phyloP scores from a whole-genome alignment of 352 stramenopile genomes.

The Halophytophthora batemanensis region DNA sequence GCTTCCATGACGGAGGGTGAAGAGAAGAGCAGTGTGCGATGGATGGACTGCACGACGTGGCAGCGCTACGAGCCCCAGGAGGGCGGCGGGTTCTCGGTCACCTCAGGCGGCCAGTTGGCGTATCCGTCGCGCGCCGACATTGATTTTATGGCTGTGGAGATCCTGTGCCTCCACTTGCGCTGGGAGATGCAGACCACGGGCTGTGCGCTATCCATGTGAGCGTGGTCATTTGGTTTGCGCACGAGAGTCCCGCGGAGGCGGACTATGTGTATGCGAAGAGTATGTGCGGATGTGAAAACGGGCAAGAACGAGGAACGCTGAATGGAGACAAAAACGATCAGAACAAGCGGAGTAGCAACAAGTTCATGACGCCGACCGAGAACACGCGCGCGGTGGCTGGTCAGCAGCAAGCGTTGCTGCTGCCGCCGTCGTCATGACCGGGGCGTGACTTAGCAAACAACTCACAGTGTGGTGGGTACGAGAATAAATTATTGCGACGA shows the following conservation, averaged over 20 bases:
- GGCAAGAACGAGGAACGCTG: conserved; percentile 10
- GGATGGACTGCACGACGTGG: conserved; percentile 32
- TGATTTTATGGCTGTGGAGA: conserved; percentile 34
- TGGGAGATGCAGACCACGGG: conserved; percentile 30
- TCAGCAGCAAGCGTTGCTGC: too few species aligned
- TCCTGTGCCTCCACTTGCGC: conserved; percentile 34
- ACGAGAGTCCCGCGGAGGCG: neutral
- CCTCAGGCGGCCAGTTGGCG: conserved; percentile 22
- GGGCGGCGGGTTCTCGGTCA: conserved; percentile 23
- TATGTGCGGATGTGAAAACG: conserved; percentile 23
- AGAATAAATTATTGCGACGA: too few species aligned
- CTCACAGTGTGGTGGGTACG: too few species aligned
- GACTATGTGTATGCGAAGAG: conserved; percentile 22
- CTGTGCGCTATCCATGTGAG: conserved; percentile 19
- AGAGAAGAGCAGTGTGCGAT: conserved; percentile 6
- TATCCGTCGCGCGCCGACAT: conserved; percentile 27
- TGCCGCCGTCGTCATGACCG: too few species aligned
- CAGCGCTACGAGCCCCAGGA: conserved; percentile 27
- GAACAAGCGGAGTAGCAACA: too few species aligned
- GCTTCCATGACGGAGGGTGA: neutral
- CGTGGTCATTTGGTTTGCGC: too few species aligned
- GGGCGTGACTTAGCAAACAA: too few species aligned
- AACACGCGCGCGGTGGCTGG: too few species aligned
- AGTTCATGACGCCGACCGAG: too few species aligned
- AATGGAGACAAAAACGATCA: too few species aligned